Conservation (phyloP, 345 rosid genomes). For the Populus alba region DNA sequence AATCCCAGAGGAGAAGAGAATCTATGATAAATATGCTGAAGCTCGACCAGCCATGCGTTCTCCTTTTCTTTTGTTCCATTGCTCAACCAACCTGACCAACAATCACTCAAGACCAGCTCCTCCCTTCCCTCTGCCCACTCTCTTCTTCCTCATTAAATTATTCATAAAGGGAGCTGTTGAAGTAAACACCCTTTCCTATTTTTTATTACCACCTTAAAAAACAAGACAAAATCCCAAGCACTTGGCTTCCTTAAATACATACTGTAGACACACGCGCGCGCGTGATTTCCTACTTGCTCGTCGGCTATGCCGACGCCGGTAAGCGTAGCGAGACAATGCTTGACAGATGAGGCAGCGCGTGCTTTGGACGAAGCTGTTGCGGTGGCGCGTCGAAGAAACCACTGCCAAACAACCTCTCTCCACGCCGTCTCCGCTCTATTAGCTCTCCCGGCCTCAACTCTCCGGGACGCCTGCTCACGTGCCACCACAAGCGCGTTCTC, state of each 20-base stretch:
- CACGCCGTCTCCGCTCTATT: constrained; percentile 63
- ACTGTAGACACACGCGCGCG: not conserved
- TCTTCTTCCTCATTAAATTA: constrained; percentile 15
- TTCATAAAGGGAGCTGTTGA: constrained; percentile 22
- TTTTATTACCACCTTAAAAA: constrained; percentile 10
- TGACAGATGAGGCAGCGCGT: constrained; percentile 66
- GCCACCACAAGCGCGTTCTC: constrained; percentile 40
- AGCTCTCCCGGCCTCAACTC: constrained; percentile 47
- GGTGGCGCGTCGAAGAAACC: constrained; percentile 65
- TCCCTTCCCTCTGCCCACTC: not conserved
- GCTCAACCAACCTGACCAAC: constrained; percentile 9
- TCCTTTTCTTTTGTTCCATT: constrained; percentile 20
- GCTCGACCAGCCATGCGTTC: constrained; percentile 36
- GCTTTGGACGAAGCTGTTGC: constrained; percentile 60
- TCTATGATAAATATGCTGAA: constrained; percentile 37
- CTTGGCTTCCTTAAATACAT: not conserved
- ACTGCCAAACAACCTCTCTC: constrained; percentile 67
- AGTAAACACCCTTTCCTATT: constrained; percentile 25
- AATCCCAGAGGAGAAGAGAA: constrained; percentile 14
- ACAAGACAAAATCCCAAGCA: not conserved
- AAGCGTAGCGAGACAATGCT: constrained; percentile 51
- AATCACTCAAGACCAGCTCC: not conserved
- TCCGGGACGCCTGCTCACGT: constrained; percentile 63
- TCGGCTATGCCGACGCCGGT: constrained; percentile 74
- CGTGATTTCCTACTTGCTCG: not conserved